Base-by-base conservation (phyloP, 2,329 filamentous ascomycete genomes). In the Sporothrix humicola region DNA sequence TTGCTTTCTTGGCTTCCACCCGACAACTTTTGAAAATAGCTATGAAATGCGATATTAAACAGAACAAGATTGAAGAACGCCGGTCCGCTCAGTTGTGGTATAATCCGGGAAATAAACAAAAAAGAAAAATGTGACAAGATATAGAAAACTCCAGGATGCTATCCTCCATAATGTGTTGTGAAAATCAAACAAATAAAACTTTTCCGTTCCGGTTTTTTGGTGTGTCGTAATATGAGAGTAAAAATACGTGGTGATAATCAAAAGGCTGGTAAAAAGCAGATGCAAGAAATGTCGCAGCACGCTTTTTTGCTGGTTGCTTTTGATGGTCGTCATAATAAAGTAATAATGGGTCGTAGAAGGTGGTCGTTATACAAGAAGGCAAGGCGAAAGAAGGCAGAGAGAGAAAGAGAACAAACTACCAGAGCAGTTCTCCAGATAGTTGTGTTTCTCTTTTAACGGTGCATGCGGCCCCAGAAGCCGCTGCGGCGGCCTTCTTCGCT, bases 381-480 rank as follows among this genome's bases (percentile, higher is more conserved):
- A 66, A 61, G 68, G 23, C 65, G 48, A 17, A 31, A 58, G 3
- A n/a, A 37, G 46, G 63, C 71, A 52, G 23, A 26, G 59, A 2
- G 23, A 1, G 46, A 12, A 54, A 48, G 12, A 66, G 15, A 20
- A 59, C 13, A n/a, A 6, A 66, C 20, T 52, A 56, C 44, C 52
- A 70, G n/a, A 58, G 68, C 68, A 26, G n/a, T 5, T 65, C n/a
- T 7, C 48, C 8, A 44, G 12, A 46, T 20, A 46, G 13, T 2
- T n/a, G 10, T 6, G n/a, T 3, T 17, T n/a, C 15, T 50, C 8
- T 77, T 77, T 7, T 74, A 81, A 75, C 79, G 78, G 69, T 80
- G 81, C 76, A 85, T 79, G n/a, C 82, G 80, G 74, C 81, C 83
- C 77, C 81, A 81, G 76, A 86, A 80, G 69, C 79, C 79, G 77